Percentiles rank a stretch among this genome's conserved stretches.
phyloP scores from a whole-genome alignment of 495 filamentous ascomycete genomes.

The Apodospora peruviana region DNA sequence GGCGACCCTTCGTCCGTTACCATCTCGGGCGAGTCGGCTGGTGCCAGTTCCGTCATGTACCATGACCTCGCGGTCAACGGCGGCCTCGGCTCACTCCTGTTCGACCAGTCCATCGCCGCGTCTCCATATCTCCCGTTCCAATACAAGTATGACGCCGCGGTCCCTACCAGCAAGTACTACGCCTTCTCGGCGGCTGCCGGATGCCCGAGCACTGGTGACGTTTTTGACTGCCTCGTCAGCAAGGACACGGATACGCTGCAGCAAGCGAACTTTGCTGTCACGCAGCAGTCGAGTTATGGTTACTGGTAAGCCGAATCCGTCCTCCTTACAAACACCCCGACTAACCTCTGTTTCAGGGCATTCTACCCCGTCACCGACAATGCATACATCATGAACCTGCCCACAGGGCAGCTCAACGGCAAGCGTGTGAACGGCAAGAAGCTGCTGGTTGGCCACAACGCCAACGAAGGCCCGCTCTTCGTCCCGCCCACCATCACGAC shows the following conservation, averaged over 20 bases:
- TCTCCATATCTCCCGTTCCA: constrained; percentile 26
- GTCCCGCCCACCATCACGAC: constrained; percentile 42
- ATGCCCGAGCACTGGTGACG: constrained; percentile 37
- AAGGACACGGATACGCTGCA: constrained; percentile 47
- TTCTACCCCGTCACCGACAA: constrained; percentile 61
- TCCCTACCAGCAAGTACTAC: constrained; percentile 45
- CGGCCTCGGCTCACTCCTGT: constrained; percentile 19
- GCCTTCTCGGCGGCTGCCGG: constrained; percentile 48
- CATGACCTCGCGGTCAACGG: constrained; percentile 20
- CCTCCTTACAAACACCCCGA: no score
- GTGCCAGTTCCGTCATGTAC: constrained; percentile 38
- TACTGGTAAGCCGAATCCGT: no score
- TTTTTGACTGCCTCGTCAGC: constrained; percentile 49
- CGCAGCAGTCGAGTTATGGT: constrained; percentile 30
- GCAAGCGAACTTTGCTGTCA: constrained; percentile 46
- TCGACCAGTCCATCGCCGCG: constrained; percentile 20
- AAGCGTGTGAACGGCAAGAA: constrained; percentile 48
- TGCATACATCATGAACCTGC: constrained; percentile 45
- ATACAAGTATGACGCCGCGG: constrained; percentile 37
- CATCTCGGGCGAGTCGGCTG: constrained; percentile 63
- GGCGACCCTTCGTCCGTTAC: constrained; percentile 60
- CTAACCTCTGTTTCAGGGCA: no score
- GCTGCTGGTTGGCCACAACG: constrained; percentile 49
- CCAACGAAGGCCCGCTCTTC: constrained; percentile 43
- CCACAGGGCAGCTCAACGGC: constrained; percentile 44